Evolutionary conservation across 2,329 filamentous ascomycete species (phyloP).

Genomic region (Exserohilum turcica): DNA sequence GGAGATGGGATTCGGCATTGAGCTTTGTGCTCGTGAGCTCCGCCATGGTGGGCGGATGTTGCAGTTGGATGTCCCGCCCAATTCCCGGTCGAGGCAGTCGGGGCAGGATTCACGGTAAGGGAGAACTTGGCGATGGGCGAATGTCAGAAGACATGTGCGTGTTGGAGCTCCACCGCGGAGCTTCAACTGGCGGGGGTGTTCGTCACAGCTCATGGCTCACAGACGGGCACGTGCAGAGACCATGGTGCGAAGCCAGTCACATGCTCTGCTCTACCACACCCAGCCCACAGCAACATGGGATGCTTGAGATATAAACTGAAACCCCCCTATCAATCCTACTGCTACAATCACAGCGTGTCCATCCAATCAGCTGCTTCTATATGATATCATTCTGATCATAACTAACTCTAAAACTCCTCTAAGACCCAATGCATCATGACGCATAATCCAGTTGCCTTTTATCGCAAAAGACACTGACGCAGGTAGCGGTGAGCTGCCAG

Average conservation of each 20-base stretch:
- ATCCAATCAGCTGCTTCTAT: slow-evolving; percentile 23
- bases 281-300: too few species aligned
- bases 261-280: too few species aligned
- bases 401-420: slow-evolving; percentile 48
- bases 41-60: slow-evolving; percentile 45
- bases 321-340: too few species aligned
- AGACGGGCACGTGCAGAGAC: slow-evolving; percentile 19
- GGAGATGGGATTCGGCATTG: slow-evolving; percentile 74
- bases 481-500: slow-evolving; percentile 42
- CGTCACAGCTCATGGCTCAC: slow-evolving; percentile 28
- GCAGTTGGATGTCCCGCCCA: not conserved
- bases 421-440: slow-evolving; percentile 46
- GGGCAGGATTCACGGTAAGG: not conserved
- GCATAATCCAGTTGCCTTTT: slow-evolving; percentile 44
- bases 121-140: not conserved
- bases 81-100: not conserved
- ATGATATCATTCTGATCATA: slow-evolving; percentile 43
- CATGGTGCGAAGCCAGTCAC: not conserved
- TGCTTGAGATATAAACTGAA: too few species aligned
- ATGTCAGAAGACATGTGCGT: slow-evolving; percentile 2
- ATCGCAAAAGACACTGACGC: slow-evolving; percentile 40
- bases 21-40: slow-evolving; percentile 65
- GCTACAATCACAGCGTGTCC: too few species aligned
- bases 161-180: slow-evolving; percentile 17
- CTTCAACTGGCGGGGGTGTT: slow-evolving; percentile 27